These are phyloP conservation scores for Vaccinium vitisidaea DNA, from an alignment of 148 eudicot genomes.

Conservation along the genomic window DNA sequence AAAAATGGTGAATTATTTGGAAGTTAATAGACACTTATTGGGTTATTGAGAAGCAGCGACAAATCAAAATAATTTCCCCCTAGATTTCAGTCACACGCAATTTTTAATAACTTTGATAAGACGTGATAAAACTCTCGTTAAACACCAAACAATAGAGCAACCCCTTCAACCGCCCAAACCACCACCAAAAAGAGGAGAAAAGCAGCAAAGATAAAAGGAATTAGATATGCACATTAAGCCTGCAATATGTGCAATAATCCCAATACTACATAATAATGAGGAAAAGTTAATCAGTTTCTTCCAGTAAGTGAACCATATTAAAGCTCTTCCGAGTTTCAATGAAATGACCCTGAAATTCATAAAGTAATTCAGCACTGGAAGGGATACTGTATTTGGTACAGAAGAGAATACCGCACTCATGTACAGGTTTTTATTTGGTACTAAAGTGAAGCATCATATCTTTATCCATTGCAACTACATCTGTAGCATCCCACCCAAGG, in stretches of 20 bases:
- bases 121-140: neutral
- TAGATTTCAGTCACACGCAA: neutral
- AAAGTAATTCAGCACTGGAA: neutral
- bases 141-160: neutral
- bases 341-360: neutral
- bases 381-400: neutral
- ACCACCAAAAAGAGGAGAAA: constrained; percentile 4
- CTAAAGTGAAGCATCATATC: neutral
- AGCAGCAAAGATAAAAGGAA: neutral
- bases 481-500: neutral
- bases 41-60: neutral
- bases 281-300: neutral
- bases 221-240: neutral
- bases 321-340: neutral
- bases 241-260: neutral
- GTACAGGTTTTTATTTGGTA: neutral
- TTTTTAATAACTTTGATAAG: neutral
- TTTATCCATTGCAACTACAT: neutral
- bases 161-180: neutral
- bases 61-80: neutral
- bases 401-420: neutral
- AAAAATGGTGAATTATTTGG: neutral
- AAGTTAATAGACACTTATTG: neutral
- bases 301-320: neutral
- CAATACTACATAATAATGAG: neutral